Evolutionary conservation across 441 rosid species (phyloP).

Genomic region (Erodium chrysanthum): DNA sequence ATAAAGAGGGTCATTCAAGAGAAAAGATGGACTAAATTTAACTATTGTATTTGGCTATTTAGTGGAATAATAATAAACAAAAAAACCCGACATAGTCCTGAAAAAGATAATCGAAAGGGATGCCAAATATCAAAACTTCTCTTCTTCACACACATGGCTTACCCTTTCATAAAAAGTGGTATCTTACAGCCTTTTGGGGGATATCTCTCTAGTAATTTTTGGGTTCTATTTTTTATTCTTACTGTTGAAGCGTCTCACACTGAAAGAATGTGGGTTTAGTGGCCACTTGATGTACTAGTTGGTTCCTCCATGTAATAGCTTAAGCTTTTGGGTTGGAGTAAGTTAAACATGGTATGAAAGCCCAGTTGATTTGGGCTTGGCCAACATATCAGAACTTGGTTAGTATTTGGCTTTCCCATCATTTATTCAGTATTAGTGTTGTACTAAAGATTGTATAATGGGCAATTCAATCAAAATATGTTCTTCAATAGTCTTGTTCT

Average conservation of each 20-base stretch:
- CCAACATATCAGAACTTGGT: no score
- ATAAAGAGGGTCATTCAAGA: background rate
- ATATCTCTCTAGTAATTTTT: background rate
- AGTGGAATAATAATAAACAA: background rate
- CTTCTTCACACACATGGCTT: background rate
- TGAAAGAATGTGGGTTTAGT: no score
- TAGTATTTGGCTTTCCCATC: background rate
- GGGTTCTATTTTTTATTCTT: background rate
- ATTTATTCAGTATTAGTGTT: background rate
- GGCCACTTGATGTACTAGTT: no score
- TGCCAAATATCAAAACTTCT: background rate
- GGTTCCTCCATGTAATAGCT: no score
- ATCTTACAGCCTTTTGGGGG: background rate
- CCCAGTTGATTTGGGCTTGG: no score
- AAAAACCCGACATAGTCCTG: background rate
- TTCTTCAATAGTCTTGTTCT: background rate
- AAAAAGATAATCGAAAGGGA: background rate
- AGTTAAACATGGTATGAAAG: no score
- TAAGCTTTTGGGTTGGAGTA: no score
- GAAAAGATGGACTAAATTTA: background rate
- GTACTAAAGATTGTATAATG: background rate
- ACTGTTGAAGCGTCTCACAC: no score
- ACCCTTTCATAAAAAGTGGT: background rate
- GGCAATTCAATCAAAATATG: background rate
- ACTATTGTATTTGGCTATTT: background rate